These are phyloP conservation scores for Carex pumila DNA, from an alignment of 176 grass and related monocot species.

Conservation along the genomic window DNA sequence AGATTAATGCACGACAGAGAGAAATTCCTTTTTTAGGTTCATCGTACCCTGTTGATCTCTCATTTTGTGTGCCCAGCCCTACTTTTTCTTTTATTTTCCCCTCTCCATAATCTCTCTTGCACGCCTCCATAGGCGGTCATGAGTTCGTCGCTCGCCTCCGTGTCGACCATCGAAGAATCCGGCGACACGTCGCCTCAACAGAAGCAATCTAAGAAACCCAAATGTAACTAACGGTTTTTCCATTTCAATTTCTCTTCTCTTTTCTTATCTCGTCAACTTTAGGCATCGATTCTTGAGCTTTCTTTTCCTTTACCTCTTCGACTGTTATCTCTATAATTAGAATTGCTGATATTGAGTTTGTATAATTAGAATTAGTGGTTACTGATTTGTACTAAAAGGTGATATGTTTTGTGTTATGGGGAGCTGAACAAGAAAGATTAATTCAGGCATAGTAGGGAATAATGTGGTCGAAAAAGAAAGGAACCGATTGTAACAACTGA, in stretches of 20 bases:
- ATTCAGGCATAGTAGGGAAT: not conserved
- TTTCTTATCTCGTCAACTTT: not conserved
- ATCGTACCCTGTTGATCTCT: constrained; percentile 21
- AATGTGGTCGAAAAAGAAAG: too few relatives aligned
- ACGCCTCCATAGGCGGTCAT: not conserved
- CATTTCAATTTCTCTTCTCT: not conserved
- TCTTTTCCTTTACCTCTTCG: not conserved
- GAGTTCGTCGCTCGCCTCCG: constrained; percentile 7
- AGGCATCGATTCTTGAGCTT: not conserved
- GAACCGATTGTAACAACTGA: not conserved
- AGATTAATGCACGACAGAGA: not conserved
- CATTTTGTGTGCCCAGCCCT: constrained; percentile 15
- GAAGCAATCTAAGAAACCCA: constrained; percentile 55
- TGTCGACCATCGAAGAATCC: not conserved
- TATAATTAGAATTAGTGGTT: not conserved
- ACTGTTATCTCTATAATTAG: not conserved
- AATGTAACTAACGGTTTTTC: constrained; percentile 30
- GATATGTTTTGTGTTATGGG: not conserved
- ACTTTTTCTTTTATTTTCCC: not conserved
- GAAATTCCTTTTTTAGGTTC: not conserved
- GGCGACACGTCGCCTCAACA: constrained; percentile 18
- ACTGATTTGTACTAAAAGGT: not conserved
- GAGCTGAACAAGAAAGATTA: not conserved
- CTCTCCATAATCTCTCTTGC: not conserved
- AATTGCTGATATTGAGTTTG: not conserved